These are phyloP conservation scores for Neoboletus subvelutipes DNA, from an alignment of 768 basidiomycete genomes.

Conservation along the genomic window DNA sequence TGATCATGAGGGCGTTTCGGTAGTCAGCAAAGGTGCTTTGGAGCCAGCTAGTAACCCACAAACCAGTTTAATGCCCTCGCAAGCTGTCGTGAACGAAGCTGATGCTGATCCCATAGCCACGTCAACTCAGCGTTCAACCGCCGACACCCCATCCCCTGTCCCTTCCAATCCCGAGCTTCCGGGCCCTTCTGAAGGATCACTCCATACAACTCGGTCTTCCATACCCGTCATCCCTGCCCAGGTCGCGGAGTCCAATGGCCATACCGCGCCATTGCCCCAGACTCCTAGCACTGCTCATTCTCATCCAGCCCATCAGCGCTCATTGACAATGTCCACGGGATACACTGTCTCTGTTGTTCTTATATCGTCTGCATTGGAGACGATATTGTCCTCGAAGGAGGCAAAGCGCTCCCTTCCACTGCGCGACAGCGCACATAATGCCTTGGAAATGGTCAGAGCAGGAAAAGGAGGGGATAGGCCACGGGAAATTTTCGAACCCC, in stretches of 20 bases:
- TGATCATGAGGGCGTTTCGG: neutral
- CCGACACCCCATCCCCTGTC: slow-evolving; percentile 11
- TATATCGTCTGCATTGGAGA: slow-evolving; percentile 82
- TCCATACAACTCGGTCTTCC: slow-evolving; percentile 6
- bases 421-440: slow-evolving; percentile 77
- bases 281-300: slow-evolving; percentile 17
- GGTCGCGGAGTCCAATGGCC: slow-evolving; percentile 14
- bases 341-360: slow-evolving; percentile 76
- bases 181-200: slow-evolving; percentile 3
- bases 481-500: slow-evolving; percentile 92
- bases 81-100: slow-evolving; percentile 1
- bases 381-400: slow-evolving; percentile 84
- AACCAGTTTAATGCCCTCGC: neutral
- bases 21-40: neutral
- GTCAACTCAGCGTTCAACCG: neutral
- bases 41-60: slow-evolving; percentile 1
- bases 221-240: slow-evolving; percentile 6
- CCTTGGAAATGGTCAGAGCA: slow-evolving; percentile 76
- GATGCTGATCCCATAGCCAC: slow-evolving; percentile 1
- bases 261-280: slow-evolving; percentile 14
- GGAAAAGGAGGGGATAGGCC: slow-evolving; percentile 75
- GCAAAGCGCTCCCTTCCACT: slow-evolving; percentile 81
- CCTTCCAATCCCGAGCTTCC: slow-evolving; percentile 3
- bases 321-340: slow-evolving; percentile 65
- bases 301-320: slow-evolving; percentile 46